Conservation (phyloP, 192 early-diverging fungal species). For the Lobulomyces angularis region DNA sequence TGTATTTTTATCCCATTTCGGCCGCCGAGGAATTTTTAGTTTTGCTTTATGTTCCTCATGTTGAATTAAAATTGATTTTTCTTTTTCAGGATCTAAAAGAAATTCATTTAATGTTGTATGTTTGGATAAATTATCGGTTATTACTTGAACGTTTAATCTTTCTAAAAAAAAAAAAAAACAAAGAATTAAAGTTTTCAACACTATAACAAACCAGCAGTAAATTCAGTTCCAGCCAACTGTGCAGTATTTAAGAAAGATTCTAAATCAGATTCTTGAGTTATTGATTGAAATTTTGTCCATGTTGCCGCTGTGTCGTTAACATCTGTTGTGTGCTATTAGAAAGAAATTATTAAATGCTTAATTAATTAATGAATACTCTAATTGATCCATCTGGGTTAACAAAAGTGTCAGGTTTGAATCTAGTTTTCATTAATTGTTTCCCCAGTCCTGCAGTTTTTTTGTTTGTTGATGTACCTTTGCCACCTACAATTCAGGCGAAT, state of each 20-base stretch:
- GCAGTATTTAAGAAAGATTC: conserved; percentile 93
- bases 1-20: conserved; percentile 76
- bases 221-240: conserved; percentile 77
- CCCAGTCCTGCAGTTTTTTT: too few species aligned
- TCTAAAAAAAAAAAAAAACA: conserved; percentile 23
- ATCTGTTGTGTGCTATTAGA: conserved; percentile 67
- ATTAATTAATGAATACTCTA: conserved; percentile 8
- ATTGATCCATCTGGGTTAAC: conserved; percentile 39
- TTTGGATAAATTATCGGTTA: too few species aligned
- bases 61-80: conserved; percentile 57
- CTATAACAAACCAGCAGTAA: conserved; percentile 32
- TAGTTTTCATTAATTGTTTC: conserved; percentile 27
- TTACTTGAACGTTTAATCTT: conserved; percentile 72
- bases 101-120: conserved; percentile 67
- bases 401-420: conserved; percentile 17
- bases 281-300: conserved; percentile 81
- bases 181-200: conserved; percentile 8
- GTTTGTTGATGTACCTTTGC: too few species aligned
- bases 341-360: neutral
- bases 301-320: conserved; percentile 61
- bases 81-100: conserved; percentile 66
- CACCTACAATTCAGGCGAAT: too few species aligned
- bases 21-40: conserved; percentile 78
- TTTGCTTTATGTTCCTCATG: conserved; percentile 62
- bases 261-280: conserved; percentile 94